These are phyloP conservation scores for Annulohypoxylon bovei DNA, from an alignment of 495 filamentous ascomycete species.

Conservation along the genomic window DNA sequence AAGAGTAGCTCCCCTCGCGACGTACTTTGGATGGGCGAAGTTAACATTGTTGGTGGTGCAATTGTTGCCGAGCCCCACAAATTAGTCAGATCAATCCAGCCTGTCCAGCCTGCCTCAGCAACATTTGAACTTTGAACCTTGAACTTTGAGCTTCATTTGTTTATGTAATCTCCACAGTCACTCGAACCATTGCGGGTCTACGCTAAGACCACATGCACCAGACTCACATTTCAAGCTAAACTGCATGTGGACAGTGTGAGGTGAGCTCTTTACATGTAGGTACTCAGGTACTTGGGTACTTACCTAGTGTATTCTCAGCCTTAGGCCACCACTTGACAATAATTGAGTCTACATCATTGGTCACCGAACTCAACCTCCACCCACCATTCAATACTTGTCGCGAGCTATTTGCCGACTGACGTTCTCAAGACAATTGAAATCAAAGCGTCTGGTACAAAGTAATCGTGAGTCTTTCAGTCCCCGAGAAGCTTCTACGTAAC, in stretches of 20 bases:
- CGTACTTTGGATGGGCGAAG: constrained; percentile 4
- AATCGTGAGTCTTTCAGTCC: constrained; percentile 7
- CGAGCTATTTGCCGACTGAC: constrained; percentile 16
- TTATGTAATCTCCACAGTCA: background rate
- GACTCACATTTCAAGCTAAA: no score
- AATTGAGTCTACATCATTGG: constrained; percentile 28
- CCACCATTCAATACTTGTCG: constrained; percentile 3
- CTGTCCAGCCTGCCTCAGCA: background rate
- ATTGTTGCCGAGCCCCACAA: constrained; percentile 9
- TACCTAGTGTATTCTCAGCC: background rate
- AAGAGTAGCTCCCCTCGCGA: background rate
- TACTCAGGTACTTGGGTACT: background rate
- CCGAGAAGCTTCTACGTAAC: background rate
- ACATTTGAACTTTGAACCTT: background rate
- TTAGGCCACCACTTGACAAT: constrained; percentile 13
- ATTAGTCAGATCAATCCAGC: constrained; percentile 33
- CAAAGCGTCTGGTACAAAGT: background rate
- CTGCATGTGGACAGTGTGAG: no score
- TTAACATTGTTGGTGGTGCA: constrained; percentile 24
- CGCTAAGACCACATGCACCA: background rate
- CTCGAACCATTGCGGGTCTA: background rate
- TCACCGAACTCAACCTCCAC: constrained; percentile 11
- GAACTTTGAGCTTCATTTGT: background rate
- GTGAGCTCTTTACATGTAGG: background rate
- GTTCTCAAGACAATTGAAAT: constrained; percentile 7